Evolutionary conservation across 2,329 filamentous ascomycete genomes (phyloP).

Genomic region (Nothopassalora personata): DNA sequence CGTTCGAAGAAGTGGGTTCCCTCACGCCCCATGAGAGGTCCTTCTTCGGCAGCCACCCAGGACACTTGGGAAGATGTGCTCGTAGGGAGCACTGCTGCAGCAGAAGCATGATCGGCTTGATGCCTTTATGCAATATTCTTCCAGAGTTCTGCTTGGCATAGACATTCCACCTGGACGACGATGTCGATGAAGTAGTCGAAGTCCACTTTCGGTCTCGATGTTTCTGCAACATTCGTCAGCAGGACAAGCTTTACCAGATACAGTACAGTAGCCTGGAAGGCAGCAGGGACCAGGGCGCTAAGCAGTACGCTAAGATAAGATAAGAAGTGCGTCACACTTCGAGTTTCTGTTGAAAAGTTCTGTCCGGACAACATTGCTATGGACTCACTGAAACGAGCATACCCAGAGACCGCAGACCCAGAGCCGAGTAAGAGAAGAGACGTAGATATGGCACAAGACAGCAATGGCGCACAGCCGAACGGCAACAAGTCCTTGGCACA

Average conservation of each 20-base stretch:
- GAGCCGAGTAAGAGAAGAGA: not conserved
- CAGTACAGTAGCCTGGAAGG: not conserved
- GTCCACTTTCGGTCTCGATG: not conserved
- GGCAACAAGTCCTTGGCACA: constrained; percentile 34
- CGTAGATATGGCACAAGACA: constrained; percentile 12
- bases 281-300: not conserved
- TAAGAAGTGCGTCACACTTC: not conserved
- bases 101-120: too few species aligned
- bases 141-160: too few species aligned
- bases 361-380: not conserved
- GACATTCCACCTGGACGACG: too few species aligned
- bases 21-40: not conserved
- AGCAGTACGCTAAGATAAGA: not conserved
- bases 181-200: not conserved
- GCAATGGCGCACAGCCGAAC: constrained; percentile 8
- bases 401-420: not conserved
- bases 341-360: not conserved
- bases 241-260: not conserved
- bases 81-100: too few species aligned
- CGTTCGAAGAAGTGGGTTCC: not conserved
- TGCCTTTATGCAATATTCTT: too few species aligned
- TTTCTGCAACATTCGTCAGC: not conserved
- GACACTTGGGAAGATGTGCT: not conserved
- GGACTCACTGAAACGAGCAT: constrained; percentile 1
- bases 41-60: not conserved